Conservation (phyloP, 2,329 filamentous ascomycete species). For the Stagonosporopsis chrysanthemi region DNA sequence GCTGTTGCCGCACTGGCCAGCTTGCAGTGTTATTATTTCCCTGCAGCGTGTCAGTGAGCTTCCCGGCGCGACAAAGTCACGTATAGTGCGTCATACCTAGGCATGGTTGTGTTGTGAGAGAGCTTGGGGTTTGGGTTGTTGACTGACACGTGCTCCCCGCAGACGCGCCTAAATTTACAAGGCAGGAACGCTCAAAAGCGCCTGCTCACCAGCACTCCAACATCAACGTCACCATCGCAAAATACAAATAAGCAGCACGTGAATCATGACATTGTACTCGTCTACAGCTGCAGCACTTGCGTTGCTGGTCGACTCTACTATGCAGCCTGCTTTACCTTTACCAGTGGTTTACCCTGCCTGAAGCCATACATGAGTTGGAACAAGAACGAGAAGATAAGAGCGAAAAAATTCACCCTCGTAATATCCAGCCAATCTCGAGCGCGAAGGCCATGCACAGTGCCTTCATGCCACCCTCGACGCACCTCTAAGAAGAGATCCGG, state of each 20-base stretch:
- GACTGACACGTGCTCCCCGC: slow-evolving; percentile 32
- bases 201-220: neutral
- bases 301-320: slow-evolving; percentile 18
- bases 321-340: slow-evolving; percentile 22
- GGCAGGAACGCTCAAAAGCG: slow-evolving; percentile 12
- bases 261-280: slow-evolving; percentile 1
- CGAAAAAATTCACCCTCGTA: slow-evolving; percentile 44
- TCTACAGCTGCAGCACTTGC: slow-evolving; percentile 23
- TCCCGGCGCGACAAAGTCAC: neutral
- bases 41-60: slow-evolving; percentile 57
- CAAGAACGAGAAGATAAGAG: slow-evolving; percentile 41
- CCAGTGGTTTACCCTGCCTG: slow-evolving; percentile 27
- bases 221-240: neutral
- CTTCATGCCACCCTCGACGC: slow-evolving; percentile 51
- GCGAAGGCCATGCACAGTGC: slow-evolving; percentile 38
- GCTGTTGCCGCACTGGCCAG: slow-evolving; percentile 99
- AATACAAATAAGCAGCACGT: neutral
- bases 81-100: slow-evolving; percentile 39
- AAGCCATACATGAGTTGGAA: slow-evolving; percentile 44
- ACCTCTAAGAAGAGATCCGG: slow-evolving; percentile 72
- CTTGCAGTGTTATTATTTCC: slow-evolving; percentile 99
- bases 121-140: slow-evolving; percentile 28
- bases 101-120: slow-evolving; percentile 43
- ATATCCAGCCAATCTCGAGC: slow-evolving; percentile 43
- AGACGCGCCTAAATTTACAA: slow-evolving; percentile 31